Evolutionary conservation across 2,329 filamentous ascomycete genomes (phyloP).

Genomic region (Trichophyton equinum): DNA sequence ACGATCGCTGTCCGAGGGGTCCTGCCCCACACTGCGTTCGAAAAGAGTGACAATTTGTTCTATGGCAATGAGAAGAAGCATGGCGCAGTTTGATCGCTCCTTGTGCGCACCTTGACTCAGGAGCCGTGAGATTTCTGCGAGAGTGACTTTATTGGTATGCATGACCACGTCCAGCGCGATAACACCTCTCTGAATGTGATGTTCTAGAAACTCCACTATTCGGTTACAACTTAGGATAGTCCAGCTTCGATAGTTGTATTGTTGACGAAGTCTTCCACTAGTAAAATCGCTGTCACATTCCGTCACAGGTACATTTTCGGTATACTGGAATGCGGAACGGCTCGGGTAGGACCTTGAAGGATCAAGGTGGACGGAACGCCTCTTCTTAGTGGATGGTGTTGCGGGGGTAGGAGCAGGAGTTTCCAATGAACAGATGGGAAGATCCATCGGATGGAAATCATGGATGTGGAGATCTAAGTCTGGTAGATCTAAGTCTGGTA

Average conservation of each 20-base stretch:
- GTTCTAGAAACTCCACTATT: not conserved
- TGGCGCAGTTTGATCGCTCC: not conserved
- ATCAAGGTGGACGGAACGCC: not conserved
- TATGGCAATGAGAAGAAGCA: not conserved
- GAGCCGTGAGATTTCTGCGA: not conserved
- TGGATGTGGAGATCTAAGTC: not conserved
- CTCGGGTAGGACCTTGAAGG: not conserved
- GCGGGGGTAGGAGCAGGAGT: not conserved
- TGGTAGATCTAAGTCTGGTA: not conserved
- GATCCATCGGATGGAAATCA: not conserved
- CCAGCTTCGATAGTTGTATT: not conserved
- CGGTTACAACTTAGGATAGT: not conserved
- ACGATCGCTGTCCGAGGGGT: not conserved
- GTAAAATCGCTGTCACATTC: not conserved
- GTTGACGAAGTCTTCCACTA: not conserved
- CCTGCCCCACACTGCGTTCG: not conserved
- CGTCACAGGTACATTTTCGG: not conserved
- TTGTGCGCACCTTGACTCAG: not conserved
- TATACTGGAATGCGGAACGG: not conserved
- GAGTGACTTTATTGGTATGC: not conserved
- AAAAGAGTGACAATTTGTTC: not conserved
- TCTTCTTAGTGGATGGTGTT: not conserved
- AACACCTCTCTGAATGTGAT: not conserved
- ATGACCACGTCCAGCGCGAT: not conserved
- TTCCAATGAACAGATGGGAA: not conserved